These are phyloP conservation scores for Pythium utonaiense DNA, from an alignment of 352 stramenopile genomes.

Conservation along the genomic window DNA sequence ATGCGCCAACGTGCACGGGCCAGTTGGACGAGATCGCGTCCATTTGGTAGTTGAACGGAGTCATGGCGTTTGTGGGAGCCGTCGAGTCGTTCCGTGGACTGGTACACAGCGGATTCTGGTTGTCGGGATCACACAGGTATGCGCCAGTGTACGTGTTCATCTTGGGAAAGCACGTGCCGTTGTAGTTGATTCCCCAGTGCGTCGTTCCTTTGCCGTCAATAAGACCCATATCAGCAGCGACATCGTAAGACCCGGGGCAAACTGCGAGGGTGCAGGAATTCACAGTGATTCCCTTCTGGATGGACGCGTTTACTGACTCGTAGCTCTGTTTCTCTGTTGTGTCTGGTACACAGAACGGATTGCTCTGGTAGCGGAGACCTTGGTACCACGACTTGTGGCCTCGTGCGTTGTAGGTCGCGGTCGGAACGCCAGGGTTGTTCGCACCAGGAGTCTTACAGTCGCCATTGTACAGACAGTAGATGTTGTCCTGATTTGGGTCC, in stretches of 20 bases:
- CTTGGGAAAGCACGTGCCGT: conserved; percentile 31
- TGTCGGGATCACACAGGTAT: conserved; percentile 35
- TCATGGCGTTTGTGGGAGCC: conserved; percentile 51
- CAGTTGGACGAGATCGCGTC: conserved; percentile 76
- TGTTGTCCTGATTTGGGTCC: not conserved
- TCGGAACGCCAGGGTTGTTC: conserved; percentile 46
- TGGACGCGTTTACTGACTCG: conserved; percentile 20
- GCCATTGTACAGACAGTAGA: conserved; percentile 23
- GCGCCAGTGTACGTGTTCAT: conserved; percentile 29
- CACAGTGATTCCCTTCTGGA: conserved; percentile 29
- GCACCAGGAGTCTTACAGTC: conserved; percentile 31
- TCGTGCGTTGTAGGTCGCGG: conserved; percentile 32
- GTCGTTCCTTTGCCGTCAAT: conserved; percentile 26
- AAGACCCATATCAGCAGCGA: conserved; percentile 33
- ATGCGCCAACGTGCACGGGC: conserved; percentile 54
- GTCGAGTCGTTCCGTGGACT: conserved; percentile 30
- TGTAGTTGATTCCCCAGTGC: conserved; percentile 31
- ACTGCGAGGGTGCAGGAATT: conserved; percentile 35
- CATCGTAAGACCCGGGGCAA: conserved; percentile 41
- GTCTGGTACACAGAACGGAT: conserved; percentile 32
- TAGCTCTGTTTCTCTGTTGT: conserved; percentile 27
- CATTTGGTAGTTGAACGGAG: conserved; percentile 73
- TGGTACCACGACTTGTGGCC: conserved; percentile 59
- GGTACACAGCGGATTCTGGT: conserved; percentile 35
- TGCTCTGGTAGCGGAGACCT: conserved; percentile 43